Base-by-base conservation (phyloP, 225 moss, liverwort and hornwort genomes). In the Physcomitrium patens region DNA sequence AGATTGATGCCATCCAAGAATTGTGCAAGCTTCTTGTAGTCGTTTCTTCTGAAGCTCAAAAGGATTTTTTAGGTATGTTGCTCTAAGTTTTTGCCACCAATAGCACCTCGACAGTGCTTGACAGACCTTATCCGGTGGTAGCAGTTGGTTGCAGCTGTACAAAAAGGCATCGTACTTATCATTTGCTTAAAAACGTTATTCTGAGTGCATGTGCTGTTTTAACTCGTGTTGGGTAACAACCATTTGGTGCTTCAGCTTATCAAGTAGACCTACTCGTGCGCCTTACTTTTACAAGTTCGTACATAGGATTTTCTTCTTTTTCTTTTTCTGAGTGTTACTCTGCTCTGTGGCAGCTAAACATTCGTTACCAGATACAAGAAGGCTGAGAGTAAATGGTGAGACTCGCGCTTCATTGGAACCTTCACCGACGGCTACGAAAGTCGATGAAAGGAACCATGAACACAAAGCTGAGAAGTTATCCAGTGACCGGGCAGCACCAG, bases 1-100 rank as follows among this genome's bases (percentile, higher is more conserved):
- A 84, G 70, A 78, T 73, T 20, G 87, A 87, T 43, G 84, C 84
- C 47, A 79, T 87, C 69, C 81, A 84, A 53, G 81, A 87, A 54
- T 77, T 85, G 48, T 85, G 84, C 60, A 87, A 85, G 65, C 77
- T 85, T 16, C 81, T 85, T 43, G 81, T 78, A 10, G 75, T 85
- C 61, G 81, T 85, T 48, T 80, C 81, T 26, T 65, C 77, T 42
- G 81, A 85, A 69, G 58, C 77, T 48, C 73, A 78, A 22, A 81
- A 77, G 41, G 73, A 70, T 7, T 85, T 85, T 65, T 63, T 78
- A 59, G 81, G 84, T 85, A 74, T 52, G 45, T 22, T 73, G 54
- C 65, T 26, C 74, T 41, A 22, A 31, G 19, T 31, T 63, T 19
- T 63, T 27, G 28, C 52, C 26, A 18, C 28, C 5, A 41, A 52